A percentile compares a stretch with the other conserved stretches of the same genome.
Evolutionary conservation across 305 asterid species (phyloP).

Genomic region (Rubia tinctorum): DNA sequence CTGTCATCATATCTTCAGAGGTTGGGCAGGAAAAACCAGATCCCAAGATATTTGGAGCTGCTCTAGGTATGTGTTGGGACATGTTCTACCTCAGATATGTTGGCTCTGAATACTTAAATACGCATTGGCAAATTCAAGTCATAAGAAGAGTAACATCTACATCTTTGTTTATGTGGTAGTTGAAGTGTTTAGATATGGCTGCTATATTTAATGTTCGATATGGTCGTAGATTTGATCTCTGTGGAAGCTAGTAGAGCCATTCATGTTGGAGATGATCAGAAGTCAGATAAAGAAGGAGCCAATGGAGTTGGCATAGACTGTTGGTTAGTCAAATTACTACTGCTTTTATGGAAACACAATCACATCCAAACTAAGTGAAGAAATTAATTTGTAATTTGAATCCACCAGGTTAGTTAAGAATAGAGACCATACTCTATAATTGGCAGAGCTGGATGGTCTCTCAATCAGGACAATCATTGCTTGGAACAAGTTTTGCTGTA

Average conservation of each 20-base stretch:
- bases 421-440: not conserved
- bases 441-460: not conserved
- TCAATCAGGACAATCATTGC: not conserved
- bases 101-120: not conserved
- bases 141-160: not conserved
- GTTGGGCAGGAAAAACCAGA: constrained; percentile 93
- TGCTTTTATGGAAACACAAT: not conserved
- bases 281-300: constrained; percentile 86
- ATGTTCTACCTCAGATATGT: constrained; percentile 10
- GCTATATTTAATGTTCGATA: constrained; percentile 5
- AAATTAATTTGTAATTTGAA: too few species aligned
- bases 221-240: constrained; percentile 51
- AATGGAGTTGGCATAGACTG: constrained; percentile 77
- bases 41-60: constrained; percentile 67
- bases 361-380: not conserved
- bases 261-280: constrained; percentile 84
- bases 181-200: not conserved
- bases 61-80: constrained; percentile 50
- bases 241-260: constrained; percentile 65
- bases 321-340: constrained; percentile 47
- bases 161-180: not conserved
- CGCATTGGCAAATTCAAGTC: not conserved
- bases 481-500: not conserved
- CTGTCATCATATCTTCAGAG: constrained; percentile 89
- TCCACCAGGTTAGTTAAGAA: not conserved